Conservation (phyloP, 306 rosid genomes). For the Prinsepia uniflora region DNA sequence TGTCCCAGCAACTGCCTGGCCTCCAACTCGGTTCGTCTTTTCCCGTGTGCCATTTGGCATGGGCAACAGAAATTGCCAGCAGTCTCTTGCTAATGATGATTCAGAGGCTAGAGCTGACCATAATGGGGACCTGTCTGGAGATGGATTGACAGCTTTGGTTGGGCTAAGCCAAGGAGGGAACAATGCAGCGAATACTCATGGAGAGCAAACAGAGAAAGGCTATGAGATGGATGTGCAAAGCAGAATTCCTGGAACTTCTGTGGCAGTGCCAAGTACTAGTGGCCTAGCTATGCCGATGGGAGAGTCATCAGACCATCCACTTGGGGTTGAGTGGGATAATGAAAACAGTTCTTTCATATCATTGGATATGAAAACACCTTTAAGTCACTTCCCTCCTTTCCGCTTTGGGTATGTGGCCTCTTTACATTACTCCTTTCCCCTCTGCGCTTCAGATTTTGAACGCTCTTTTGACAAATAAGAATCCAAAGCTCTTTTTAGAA, state of each 20-base stretch:
- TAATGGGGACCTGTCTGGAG: constrained; percentile 75
- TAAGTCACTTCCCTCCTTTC: constrained; percentile 94
- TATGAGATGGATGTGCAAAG: constrained; percentile 70
- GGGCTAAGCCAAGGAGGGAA: constrained; percentile 83
- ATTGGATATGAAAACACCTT: constrained; percentile 92
- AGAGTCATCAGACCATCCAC: constrained; percentile 64
- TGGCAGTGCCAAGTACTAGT: constrained; percentile 66
- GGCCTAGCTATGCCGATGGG: constrained; percentile 76
- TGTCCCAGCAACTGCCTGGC: constrained; percentile 77
- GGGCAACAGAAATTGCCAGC: constrained; percentile 85
- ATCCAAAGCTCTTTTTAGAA: not conserved
- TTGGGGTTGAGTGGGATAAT: constrained; percentile 88
- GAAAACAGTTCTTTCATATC: constrained; percentile 66
- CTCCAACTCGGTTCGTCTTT: constrained; percentile 92
- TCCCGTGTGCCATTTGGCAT: constrained; percentile 88
- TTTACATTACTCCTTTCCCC: constrained; percentile 18
- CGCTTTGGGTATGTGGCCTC: constrained; percentile 84
- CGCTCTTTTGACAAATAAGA: not conserved
- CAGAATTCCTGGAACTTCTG: constrained; percentile 55
- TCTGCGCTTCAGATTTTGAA: not conserved
- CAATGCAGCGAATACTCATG: constrained; percentile 49
- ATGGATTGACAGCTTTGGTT: constrained; percentile 95
- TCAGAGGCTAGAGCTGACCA: constrained; percentile 80
- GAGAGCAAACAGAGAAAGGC: constrained; percentile 67
- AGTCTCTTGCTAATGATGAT: constrained; percentile 85